Evolutionary conservation across 345 rosid species (phyloP), one percentile per base, ranked within the genome.

Genomic region (Schrenkiella parvula): DNA sequence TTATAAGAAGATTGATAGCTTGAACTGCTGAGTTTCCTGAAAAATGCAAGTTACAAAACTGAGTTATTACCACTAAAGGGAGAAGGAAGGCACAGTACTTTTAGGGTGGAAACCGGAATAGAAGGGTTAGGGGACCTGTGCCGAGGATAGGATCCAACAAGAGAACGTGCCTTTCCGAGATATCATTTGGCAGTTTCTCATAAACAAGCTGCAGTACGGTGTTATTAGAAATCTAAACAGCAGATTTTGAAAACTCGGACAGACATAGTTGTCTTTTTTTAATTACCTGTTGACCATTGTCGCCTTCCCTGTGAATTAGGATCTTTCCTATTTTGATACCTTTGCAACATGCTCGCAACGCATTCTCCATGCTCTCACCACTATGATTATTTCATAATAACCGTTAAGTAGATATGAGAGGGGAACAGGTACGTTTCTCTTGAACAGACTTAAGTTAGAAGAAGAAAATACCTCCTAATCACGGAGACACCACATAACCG

Each of bases 321-420:
- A 92, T 89, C 82, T 92, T 92, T 73, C 98, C 98, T 22, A 92
- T 86, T 77, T 92, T 92, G 83, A 92, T 89, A 52, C 96, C 96
- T 79, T 92, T 92, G 81, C 98, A 92, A 66, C 98, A 92, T 28
- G 98, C 98, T 57, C 98, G 84, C 78, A 89, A 78, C 43, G 96
- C 98, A 75, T 92, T 92, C 78, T 92, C 95, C 98, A 92, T 92
- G 66, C 98, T 92, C 86, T 92, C 98, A 17, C 98, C 98, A 72
- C 96, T 92, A 79, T 4, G 31, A 3, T 46, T 19, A 22, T 55
- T 11, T 43, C 56, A 31, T 15, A 46, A 21, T 57, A 43, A 10
- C 65, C 15, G 31, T 41, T 0, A 29, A 43, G 31, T 14, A 54
- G 9, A 21, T 43, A 68, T 31, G 43, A 56, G 54, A 13, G 22